Evolutionary conservation across 108 stramenopile species (phyloP), one percentile per base, ranked within the genome.

Genomic region (Cyclotella choctawhatcheeana): DNA sequence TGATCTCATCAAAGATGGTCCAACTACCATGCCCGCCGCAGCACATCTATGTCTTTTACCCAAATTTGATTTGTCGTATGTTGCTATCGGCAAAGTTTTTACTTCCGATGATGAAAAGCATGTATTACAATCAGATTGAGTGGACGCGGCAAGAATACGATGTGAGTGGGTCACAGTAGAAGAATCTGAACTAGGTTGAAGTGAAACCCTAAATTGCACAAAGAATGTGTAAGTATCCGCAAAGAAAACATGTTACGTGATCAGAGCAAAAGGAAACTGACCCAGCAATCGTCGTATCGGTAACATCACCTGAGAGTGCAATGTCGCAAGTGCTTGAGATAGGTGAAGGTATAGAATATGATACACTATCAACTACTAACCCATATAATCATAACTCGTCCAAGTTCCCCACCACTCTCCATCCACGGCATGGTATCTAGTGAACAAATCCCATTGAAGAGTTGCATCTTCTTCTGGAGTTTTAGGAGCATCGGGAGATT

Each of bases 351-450:
- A n/a, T n/a, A n/a, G n/a, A n/a, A n/a, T n/a, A n/a, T n/a, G n/a
- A n/a, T n/a, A n/a, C n/a, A n/a, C n/a, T n/a, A n/a, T n/a, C n/a
- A n/a, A n/a, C n/a, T n/a, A n/a, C n/a, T n/a, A n/a, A n/a, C n/a
- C 93, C 71, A 91, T 88, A 52, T 89, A 90, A 78, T 91, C 77
- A 71, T 94, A 90, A 0, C 89, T 86, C 13, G 84, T 84, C 93
- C 93, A 94, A 37, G 79, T 83, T n/a, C 93, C 93, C 74, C 88
- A 88, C 89, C 90, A 94, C 34, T 81, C 85, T 74, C 90, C 90
- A 59, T 77, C 76, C 13, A 61, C 34, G 58, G 89, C 90, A 48
- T 94, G 93, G 69, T 94, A 88, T 59, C 80, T 78, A 18, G 81
- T 79, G 74, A 90, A 91, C 14, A 94, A 66, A 59, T 90, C 85